Evolutionary conservation across 169 alveolate genomes (phyloP).

Genomic region (Cystoisospora suis): DNA sequence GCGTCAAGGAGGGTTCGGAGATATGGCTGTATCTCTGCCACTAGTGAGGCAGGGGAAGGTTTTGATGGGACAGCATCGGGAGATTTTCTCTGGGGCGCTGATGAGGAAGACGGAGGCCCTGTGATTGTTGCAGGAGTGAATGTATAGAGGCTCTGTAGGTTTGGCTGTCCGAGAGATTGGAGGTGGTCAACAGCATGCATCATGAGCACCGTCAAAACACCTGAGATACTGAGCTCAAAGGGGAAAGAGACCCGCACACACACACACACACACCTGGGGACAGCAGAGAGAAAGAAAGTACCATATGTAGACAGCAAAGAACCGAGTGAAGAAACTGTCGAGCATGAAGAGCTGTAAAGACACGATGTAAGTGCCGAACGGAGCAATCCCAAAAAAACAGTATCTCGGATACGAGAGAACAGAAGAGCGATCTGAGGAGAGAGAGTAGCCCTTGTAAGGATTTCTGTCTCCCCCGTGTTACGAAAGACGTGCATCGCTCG

Average conservation of each 20-base stretch:
- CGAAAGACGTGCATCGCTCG: too few species aligned
- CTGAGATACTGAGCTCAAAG: background rate
- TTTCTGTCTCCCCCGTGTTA: too few species aligned
- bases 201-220: background rate
- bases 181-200: slow-evolving; percentile 1
- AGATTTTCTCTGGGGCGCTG: too few species aligned
- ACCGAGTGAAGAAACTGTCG: background rate
- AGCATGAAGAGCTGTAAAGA: background rate
- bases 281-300: background rate
- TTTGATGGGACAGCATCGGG: too few species aligned
- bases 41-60: too few species aligned
- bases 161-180: background rate
- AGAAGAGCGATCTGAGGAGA: background rate
- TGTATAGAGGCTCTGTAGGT: too few species aligned
- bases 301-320: background rate
- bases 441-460: too few species aligned
- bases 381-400: background rate
- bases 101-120: too few species aligned
- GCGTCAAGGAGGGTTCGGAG: too few species aligned
- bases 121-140: too few species aligned
- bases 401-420: background rate
- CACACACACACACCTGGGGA: too few species aligned
- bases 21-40: too few species aligned
- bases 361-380: background rate
- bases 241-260: background rate